Conservation (phyloP, 768 basidiomycete genomes). For the Jaapia argillacea region DNA sequence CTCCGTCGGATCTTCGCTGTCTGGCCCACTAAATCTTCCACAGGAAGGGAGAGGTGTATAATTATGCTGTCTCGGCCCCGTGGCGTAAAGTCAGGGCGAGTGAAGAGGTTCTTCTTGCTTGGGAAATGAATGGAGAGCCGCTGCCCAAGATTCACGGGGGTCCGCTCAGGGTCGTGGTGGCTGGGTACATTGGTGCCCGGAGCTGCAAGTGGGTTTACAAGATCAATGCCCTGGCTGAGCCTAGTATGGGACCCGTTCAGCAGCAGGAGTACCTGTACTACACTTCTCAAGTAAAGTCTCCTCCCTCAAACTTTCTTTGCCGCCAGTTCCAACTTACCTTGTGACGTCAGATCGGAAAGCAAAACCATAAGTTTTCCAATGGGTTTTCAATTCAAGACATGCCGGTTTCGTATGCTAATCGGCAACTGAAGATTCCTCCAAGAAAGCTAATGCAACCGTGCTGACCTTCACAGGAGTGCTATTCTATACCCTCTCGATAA, state of each 20-base stretch:
- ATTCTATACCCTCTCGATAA: conserved; percentile 35
- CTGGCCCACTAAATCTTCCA: background rate
- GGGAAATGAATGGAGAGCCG: conserved; percentile 41
- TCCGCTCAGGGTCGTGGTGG: conserved; percentile 39
- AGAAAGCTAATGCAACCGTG: background rate
- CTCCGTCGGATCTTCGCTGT: background rate
- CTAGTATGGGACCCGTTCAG: conserved; percentile 43
- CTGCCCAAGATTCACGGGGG: conserved; percentile 41
- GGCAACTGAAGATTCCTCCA: background rate
- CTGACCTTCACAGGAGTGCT: conserved; percentile 29
- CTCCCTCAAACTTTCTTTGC: background rate
- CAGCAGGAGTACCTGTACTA: conserved; percentile 44
- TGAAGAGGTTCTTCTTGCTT: conserved; percentile 41
- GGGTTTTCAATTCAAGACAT: conserved; percentile 49
- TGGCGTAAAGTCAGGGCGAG: conserved; percentile 35
- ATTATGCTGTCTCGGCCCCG: conserved; percentile 39
- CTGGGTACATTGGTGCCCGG: conserved; percentile 46
- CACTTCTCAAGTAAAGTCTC: conserved; percentile 28
- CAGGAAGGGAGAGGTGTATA: conserved; percentile 27
- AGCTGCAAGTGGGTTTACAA: conserved; percentile 44
- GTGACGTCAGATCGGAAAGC: conserved; percentile 34
- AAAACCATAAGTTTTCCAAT: conserved; percentile 40
- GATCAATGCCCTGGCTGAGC: conserved; percentile 38
- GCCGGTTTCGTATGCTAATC: conserved; percentile 41
- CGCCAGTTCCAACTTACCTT: background rate